phyloP scores from a whole-genome alignment of 805 yeast genomes.

The Candida maltosa region DNA sequence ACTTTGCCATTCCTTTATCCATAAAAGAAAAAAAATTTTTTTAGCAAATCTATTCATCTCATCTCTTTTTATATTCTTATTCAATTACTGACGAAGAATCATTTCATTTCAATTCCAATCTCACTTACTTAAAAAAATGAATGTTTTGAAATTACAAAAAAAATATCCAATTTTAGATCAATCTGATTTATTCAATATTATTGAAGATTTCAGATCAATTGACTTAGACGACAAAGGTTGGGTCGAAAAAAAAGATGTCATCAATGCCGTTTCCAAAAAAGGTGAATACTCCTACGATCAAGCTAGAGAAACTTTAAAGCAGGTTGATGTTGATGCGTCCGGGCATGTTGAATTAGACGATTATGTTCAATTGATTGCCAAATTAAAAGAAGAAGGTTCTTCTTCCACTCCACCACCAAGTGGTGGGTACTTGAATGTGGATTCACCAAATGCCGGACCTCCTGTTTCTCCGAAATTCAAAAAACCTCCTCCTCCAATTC shows the following conservation, averaged over 20 bases:
- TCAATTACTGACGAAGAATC: no score
- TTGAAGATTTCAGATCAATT: conserved; percentile 80
- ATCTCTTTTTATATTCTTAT: no score
- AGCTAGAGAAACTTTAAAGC: conserved; percentile 89
- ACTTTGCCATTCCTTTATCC: no score
- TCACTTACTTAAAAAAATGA: conserved; percentile 33
- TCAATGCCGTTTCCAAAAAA: conserved; percentile 72
- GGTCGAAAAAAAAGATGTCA: conserved; percentile 87
- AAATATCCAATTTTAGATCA: conserved; percentile 85
- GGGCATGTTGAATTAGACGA: conserved; percentile 97
- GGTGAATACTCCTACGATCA: conserved; percentile 88
- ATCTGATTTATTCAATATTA: conserved; percentile 78
- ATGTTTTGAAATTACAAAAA: conserved; percentile 50
- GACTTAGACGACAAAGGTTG: conserved; percentile 92
- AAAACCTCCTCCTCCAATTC: conserved; percentile 32
- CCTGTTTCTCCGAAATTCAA: conserved; percentile 14
- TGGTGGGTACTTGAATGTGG: no score
- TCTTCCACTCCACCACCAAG: conserved; percentile 11
- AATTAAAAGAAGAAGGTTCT: conserved; percentile 53
- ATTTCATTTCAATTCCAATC: no score
- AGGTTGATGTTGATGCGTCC: conserved; percentile 90
- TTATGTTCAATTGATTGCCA: conserved; percentile 79
- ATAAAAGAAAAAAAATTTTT: no score
- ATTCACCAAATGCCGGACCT: background rate
- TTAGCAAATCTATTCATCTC: no score